These are phyloP conservation scores for Ustilago cynodontis DNA, from an alignment of 1,284 basidiomycete species.

Conservation along the genomic window DNA sequence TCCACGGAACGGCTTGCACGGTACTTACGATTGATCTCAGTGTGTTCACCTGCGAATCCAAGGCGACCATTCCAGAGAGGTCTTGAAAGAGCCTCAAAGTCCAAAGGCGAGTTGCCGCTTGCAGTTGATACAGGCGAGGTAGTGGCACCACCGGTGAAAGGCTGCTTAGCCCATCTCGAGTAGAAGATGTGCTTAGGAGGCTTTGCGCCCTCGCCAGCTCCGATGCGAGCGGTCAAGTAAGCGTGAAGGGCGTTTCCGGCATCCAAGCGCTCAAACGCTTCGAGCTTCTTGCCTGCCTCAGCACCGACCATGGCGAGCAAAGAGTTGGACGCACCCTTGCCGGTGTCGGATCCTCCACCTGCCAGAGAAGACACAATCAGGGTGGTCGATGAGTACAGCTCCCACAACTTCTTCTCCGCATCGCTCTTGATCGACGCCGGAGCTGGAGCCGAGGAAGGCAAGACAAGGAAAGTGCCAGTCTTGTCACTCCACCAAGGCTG, in stretches of 20 bases:
- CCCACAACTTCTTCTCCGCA: slow-evolving; percentile 34
- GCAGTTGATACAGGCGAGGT: slow-evolving; percentile 71
- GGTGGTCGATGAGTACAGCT: slow-evolving; percentile 57
- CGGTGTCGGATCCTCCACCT: slow-evolving; percentile 4
- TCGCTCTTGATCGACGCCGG: slow-evolving; percentile 22
- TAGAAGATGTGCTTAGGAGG: slow-evolving; percentile 54
- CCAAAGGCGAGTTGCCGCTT: slow-evolving; percentile 71
- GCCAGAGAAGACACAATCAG: slow-evolving; percentile 70
- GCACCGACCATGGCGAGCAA: slow-evolving; percentile 72
- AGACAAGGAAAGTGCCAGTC: slow-evolving; percentile 71
- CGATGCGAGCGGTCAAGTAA: slow-evolving; percentile 59
- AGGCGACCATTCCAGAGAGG: slow-evolving; percentile 72
- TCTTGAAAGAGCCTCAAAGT: slow-evolving; percentile 72
- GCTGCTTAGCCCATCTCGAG: slow-evolving; percentile 72
- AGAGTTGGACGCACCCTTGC: slow-evolving; percentile 65
- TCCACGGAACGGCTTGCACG: background rate
- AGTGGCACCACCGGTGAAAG: slow-evolving; percentile 72
- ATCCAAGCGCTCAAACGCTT: slow-evolving; percentile 57
- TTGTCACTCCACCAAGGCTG: slow-evolving; percentile 72
- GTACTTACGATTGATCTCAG: slow-evolving; percentile 71
- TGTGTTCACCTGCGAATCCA: slow-evolving; percentile 74
- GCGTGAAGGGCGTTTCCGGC: slow-evolving; percentile 62
- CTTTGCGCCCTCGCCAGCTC: slow-evolving; percentile 12
- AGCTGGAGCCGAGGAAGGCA: slow-evolving; percentile 62
- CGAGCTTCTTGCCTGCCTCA: slow-evolving; percentile 60